Evolutionary conservation across 208 protist species (phyloP), one percentile per base, ranked within the genome.

Genomic region (Lotmaria passim): DNA sequence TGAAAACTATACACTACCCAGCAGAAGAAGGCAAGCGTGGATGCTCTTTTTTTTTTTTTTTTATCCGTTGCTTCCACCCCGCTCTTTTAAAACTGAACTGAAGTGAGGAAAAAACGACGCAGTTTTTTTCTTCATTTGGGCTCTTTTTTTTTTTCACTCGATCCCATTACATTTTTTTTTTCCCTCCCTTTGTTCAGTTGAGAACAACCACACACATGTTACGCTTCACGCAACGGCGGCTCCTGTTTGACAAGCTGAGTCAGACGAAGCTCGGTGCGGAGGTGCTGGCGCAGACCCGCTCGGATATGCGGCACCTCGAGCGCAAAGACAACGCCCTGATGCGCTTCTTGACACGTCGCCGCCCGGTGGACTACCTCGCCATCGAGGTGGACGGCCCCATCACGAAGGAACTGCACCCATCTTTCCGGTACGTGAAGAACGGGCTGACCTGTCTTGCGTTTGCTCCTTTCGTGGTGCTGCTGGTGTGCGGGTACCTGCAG

Each of bases 211-310:
- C 3, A 52, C 56, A 43, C 15, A 90, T 90, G 85, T 38, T 89
- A 12, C 85, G 78, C 8, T 52, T 79, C 33, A 84, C 85, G 5
- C 7, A 48, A 6, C 57, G 72, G 5, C 69, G 70, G 33, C 73
- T 85, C 34, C 17, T 94, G 19, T 83, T 89, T 43, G 63, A 78
- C 61, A 79, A 77, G 58, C 65, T 94, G 21, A 77, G 81, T 30
- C 78, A 76, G 75, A 91, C 89, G 2, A 90, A 87, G 63, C 69
- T 94, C n/a, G 89, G 89, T 15, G 76, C 85, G 28, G 89, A 94
- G 61, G 89, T 89, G 39, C 80, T 94, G 21, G 55, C 75, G n/a
- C 75, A 89, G 57, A 93, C 89, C 17, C 86, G 81, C 43, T 63
- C 57, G 21, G 89, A 94, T 39, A 94, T 94, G 89, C 73, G 78